Conservation (phyloP, 805 yeast genomes). For the Schizosaccharomyces octosporus region DNA sequence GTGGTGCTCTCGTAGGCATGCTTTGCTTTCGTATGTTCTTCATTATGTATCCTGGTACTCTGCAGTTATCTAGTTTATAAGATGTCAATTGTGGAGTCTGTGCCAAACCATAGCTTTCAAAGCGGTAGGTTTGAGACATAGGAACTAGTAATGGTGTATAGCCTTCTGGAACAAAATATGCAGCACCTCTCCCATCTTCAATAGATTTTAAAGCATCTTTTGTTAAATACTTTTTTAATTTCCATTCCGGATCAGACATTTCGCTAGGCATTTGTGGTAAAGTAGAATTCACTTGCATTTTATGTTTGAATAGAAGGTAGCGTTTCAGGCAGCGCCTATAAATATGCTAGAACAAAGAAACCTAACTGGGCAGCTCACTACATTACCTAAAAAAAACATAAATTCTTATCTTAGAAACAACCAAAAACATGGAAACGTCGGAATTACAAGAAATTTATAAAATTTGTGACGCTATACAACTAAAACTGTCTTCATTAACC, state of each 20-base stretch:
- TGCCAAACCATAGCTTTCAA: background rate
- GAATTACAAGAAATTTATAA: no score
- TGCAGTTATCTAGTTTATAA: background rate
- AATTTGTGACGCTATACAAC: no score
- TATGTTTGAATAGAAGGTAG: no score
- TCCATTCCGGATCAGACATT: background rate
- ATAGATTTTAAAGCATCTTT: background rate
- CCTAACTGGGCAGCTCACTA: no score
- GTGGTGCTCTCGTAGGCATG: background rate
- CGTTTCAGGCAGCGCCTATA: no score
- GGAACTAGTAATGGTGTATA: background rate
- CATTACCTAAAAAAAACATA: no score
- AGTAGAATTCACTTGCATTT: no score
- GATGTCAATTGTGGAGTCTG: background rate
- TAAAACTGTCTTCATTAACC: no score
- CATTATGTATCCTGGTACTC: background rate
- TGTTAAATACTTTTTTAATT: background rate
- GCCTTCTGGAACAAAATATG: constrained; percentile 1
- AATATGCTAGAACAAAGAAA: no score
- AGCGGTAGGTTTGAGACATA: background rate
- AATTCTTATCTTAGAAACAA: no score
- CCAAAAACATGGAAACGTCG: no score
- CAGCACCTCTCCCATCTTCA: background rate
- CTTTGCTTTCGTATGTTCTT: background rate
- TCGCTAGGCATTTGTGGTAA: background rate